phyloP scores from a whole-genome alignment of 257 asterid genomes.

The Nicotiana knightiana region DNA sequence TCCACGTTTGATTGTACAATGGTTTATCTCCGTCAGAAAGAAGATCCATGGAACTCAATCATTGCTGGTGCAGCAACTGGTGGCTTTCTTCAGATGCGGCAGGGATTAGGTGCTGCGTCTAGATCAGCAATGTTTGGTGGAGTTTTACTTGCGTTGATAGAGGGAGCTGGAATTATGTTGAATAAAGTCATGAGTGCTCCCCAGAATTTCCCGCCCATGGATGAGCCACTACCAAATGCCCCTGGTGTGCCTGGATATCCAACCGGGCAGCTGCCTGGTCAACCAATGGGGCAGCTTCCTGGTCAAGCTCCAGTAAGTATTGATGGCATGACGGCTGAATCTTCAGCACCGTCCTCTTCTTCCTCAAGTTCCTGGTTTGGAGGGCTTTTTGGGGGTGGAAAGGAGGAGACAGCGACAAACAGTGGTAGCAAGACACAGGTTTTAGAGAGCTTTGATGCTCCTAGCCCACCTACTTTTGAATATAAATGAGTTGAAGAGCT shows the following conservation, averaged over 20 bases:
- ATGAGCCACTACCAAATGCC: slow-evolving; percentile 44
- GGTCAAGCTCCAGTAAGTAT: slow-evolving; percentile 49
- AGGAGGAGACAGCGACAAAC: slow-evolving; percentile 38
- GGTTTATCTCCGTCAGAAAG: slow-evolving; percentile 81
- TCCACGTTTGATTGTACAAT: slow-evolving; percentile 85
- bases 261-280: slow-evolving; percentile 55
- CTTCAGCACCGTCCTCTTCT: slow-evolving; percentile 26
- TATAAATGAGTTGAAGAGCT: slow-evolving; percentile 43
- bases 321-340: slow-evolving; percentile 30
- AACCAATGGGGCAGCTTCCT: slow-evolving; percentile 55
- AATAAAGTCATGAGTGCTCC: slow-evolving; percentile 59
- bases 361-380: slow-evolving; percentile 75
- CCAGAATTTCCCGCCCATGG: slow-evolving; percentile 59
- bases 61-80: slow-evolving; percentile 95
- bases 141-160: slow-evolving; percentile 70
- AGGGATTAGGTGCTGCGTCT: slow-evolving; percentile 68
- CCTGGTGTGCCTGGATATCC: slow-evolving; percentile 30
- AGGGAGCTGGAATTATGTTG: slow-evolving; percentile 82
- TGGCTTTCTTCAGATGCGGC: slow-evolving; percentile 84
- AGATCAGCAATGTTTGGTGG: slow-evolving; percentile 77
- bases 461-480: slow-evolving; percentile 83
- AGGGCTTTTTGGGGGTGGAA: slow-evolving; percentile 58
- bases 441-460: slow-evolving; percentile 92
- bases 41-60: slow-evolving; percentile 92
- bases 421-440: slow-evolving; percentile 75